Evolutionary conservation across 768 basidiomycete genomes (phyloP), one percentile per base, ranked within the genome.

Genomic region (Kwoniella sp.): DNA sequence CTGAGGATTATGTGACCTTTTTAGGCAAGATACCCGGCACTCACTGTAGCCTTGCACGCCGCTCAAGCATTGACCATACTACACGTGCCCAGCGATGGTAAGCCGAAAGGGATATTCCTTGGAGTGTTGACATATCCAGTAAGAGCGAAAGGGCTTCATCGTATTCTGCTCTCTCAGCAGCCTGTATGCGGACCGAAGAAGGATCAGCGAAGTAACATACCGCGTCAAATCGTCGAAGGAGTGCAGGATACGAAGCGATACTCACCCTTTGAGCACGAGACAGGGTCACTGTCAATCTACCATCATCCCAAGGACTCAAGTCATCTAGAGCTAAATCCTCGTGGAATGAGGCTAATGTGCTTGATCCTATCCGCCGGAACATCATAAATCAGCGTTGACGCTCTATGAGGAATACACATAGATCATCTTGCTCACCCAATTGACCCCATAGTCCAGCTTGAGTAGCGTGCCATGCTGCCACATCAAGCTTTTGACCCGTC

Each of bases 371-470:
- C 15, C 24, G 55, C 33, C 6, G 33, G 33, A n/a, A n/a, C n/a
- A n/a, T n/a, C n/a, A n/a, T n/a, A 13, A 33, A 33, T 6, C 13
- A 13, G 33, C 13, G 33, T 33, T 33, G 33, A 5, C 40, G 17
- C 3, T 44, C 10, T 52, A 52, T 26, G 19, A 17, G 21, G 27
- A 54, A 19, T 1, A 2, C 27, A 29, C 7, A 26, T 30, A 6
- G 30, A 6, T 25, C 13, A 4, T 26, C 10, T 1, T 10, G 51
- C 74, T 40, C 36, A 69, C 77, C 78, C 33, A 78, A 50, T 59
- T 72, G 64, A 15, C 56, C 65, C 77, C 77, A 79, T 22, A 79
- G 30, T 2, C 59, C 58, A n/a, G 73, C 68, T 49, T 77, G 78
- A 17, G 71, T 57, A 22, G 68, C 64, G 61, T 78, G 74, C 69